Evolutionary conservation across 2,329 filamentous ascomycete species (phyloP).

Genomic region (Diaporthe humulicola): DNA sequence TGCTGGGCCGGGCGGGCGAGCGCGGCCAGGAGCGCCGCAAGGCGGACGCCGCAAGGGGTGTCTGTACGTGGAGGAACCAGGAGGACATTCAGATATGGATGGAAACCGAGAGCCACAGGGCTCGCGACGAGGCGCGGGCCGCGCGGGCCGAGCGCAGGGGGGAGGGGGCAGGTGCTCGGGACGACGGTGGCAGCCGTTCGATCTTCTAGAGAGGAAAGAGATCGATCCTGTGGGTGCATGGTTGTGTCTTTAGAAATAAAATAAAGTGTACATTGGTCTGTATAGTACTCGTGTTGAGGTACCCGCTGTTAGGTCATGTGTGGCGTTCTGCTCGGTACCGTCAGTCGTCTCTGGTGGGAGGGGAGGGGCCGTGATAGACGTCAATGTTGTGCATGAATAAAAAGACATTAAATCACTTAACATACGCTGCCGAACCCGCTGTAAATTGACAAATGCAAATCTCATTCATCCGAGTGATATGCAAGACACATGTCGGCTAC

Average conservation of each 20-base stretch:
- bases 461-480: neutral
- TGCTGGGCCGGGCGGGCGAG: constrained; percentile 87
- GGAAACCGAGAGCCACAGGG: constrained; percentile 41
- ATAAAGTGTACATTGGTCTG: constrained; percentile 5
- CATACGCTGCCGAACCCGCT: neutral
- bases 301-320: neutral
- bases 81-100: constrained; percentile 55
- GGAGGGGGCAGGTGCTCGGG: neutral
- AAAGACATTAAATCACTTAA: neutral
- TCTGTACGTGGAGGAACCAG: constrained; percentile 72
- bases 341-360: neutral
- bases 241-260: neutral
- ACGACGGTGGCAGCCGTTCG: neutral
- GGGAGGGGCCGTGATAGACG: neutral
- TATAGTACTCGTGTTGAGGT: too few species aligned
- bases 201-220: neutral
- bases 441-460: too few species aligned
- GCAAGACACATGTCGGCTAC: neutral
- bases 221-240: neutral
- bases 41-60: constrained; percentile 70
- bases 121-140: neutral
- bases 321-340: too few species aligned
- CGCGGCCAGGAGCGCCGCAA: constrained; percentile 78
- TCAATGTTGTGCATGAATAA: neutral
- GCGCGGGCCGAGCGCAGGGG: neutral